phyloP scores from a whole-genome alignment of 805 yeast species.

The Komagataella ulmi region DNA sequence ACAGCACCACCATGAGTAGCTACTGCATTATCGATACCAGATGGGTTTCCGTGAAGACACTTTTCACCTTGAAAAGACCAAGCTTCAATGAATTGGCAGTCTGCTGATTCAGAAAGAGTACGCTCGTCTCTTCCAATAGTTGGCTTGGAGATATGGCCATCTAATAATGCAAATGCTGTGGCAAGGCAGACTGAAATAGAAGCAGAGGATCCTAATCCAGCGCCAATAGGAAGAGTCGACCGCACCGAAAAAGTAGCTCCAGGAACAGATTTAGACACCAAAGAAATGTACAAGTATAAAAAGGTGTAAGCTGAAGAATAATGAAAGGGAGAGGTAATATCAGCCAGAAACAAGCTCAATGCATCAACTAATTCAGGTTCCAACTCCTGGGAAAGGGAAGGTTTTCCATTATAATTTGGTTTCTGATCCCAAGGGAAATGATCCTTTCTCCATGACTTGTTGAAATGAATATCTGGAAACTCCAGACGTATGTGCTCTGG shows the following conservation, averaged over 20 bases:
- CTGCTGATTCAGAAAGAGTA: conserved; percentile 20
- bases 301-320: conserved; percentile 74
- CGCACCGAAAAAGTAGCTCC: conserved; percentile 54
- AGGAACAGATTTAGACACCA: conserved; percentile 32
- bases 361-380: conserved; percentile 42
- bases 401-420: conserved; percentile 12
- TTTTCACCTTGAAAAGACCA: conserved; percentile 94
- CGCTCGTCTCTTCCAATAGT: conserved; percentile 19
- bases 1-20: conserved; percentile 96
- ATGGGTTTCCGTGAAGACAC: conserved; percentile 92
- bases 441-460: conserved; percentile 44
- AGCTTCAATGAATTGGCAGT: conserved; percentile 51
- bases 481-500: conserved; percentile 41
- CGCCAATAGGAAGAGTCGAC: conserved; percentile 88
- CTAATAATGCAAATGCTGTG: conserved; percentile 53
- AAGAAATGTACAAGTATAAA: conserved; percentile 55
- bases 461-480: conserved; percentile 72
- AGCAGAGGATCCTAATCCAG: conserved; percentile 94
- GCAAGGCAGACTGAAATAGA: conserved; percentile 77
- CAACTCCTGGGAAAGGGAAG: conserved; percentile 35
- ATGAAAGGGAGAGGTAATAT: conserved; percentile 43
- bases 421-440: conserved; percentile 49
- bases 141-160: conserved; percentile 36
- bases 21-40: conserved; percentile 94
- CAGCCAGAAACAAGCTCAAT: conserved; percentile 28